Base-by-base conservation (phyloP, 2,329 filamentous ascomycete species). In the Alternaria angustiovoidea region DNA sequence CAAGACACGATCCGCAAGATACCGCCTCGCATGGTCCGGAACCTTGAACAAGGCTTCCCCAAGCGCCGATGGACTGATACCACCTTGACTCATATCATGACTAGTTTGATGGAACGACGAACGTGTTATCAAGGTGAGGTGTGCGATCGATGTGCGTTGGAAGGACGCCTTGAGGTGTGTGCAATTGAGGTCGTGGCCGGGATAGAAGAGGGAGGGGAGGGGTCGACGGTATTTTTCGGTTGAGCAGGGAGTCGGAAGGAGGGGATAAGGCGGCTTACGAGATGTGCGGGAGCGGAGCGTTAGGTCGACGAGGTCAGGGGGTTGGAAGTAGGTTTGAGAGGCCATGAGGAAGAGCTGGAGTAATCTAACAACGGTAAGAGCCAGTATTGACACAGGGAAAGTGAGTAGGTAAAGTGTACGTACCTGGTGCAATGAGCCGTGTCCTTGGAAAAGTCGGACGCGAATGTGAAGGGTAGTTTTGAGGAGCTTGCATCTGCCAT, bases 221-320 rank as follows among this genome's bases (percentile, higher is more conserved):
- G 41, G 55, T 12, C 30, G 24, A 26, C 18, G 44, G 22, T 41
- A 58, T 34, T 16, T 28, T 11, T 47, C 14, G 18, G 30, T 53
- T 12, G 48, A 47, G 1, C 7, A 3, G 5, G 69, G 66, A 6
- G 67, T 49, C 7, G n/a, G 24, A 9, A 65, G 26, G 4, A 26
- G 0, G 7, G 65, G 54, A 24, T 70, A 74, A 16, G 70, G 70
- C 6, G 18, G 53, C 9, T 47, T 47, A 12, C 42, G 65, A 6
- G 57, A 58, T 5, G 57, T 11, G 12, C 51, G 38, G 38, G 61
- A 59, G 32, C 70, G 70, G 16, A 70, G 16, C 14, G 55, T 48
- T 39, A 74, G 68, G 20, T 72, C 70, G 53, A 72, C 67, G 3
- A 73, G 44, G 44, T 75, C 72, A 16, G 32, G 68, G 1, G 70